phyloP scores from a whole-genome alignment of 768 basidiomycete genomes.

The Mycena albidolilacea region DNA sequence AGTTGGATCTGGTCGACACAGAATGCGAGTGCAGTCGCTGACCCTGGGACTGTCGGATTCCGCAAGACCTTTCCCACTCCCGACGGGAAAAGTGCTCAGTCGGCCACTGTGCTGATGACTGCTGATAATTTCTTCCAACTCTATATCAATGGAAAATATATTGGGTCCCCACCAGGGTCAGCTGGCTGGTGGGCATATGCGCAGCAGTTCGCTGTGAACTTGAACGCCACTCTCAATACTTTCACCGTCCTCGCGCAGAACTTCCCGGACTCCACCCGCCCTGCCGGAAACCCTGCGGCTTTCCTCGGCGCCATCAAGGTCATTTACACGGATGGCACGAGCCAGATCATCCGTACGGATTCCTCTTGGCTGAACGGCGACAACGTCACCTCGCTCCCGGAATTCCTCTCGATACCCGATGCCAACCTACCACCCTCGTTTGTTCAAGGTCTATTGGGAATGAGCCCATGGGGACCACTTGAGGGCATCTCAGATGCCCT shows the following conservation, averaged over 20 bases:
- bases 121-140: conserved; percentile 20
- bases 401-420: conserved; percentile 11
- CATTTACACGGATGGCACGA: too few species aligned
- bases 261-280: neutral
- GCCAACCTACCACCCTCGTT: neutral
- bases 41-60: conserved; percentile 18
- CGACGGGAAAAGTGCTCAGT: conserved; percentile 15
- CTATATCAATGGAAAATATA: conserved; percentile 10
- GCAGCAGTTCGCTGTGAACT: conserved; percentile 19
- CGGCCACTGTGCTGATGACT: conserved; percentile 16
- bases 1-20: conserved; percentile 29
- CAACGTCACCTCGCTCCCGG: neutral
- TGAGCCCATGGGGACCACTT: conserved; percentile 8
- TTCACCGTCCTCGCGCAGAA: conserved; percentile 28
- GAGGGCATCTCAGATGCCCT: conserved; percentile 11
- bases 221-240: conserved; percentile 13
- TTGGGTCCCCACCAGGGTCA: conserved; percentile 11
- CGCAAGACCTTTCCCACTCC: conserved; percentile 14
- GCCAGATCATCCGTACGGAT: conserved; percentile 21
- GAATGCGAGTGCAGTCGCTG: neutral
- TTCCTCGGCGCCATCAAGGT: conserved; percentile 19
- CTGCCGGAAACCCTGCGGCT: neutral
- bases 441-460: conserved; percentile 1
- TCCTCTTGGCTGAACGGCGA: conserved; percentile 17
- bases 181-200: conserved; percentile 1